Conservation (phyloP, 805 yeast species). For the Kregervanrija pseudodelftensis region DNA sequence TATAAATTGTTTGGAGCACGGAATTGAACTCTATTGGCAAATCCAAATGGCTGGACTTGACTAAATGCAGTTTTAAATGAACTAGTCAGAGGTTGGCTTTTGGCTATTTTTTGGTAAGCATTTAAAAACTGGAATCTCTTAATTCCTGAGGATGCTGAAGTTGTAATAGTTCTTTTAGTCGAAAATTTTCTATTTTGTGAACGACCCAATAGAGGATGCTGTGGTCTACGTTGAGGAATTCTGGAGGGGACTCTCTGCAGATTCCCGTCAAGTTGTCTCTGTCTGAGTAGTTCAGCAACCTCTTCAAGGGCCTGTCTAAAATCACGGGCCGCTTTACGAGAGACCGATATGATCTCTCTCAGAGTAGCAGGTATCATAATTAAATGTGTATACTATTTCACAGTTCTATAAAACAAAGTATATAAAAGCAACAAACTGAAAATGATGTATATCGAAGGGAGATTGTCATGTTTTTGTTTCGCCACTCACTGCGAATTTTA, state of each 20-base stretch:
- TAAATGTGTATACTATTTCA: neutral
- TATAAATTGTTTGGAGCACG: slow-evolving; percentile 24
- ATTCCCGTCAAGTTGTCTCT: slow-evolving; percentile 22
- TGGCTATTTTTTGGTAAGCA: neutral
- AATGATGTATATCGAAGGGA: neutral
- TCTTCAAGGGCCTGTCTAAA: slow-evolving; percentile 43
- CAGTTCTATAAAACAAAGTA: neutral
- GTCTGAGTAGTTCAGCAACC: slow-evolving; percentile 31
- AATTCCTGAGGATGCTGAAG: neutral
- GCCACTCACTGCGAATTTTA: too few species aligned
- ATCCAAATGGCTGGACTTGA: slow-evolving; percentile 24
- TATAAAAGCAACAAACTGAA: neutral
- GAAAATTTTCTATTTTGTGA: slow-evolving; percentile 20
- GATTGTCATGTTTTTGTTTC: neutral
- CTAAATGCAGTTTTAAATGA: slow-evolving; percentile 16
- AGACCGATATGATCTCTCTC: slow-evolving; percentile 38
- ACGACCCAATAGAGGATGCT: slow-evolving; percentile 18
- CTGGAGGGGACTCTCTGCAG: slow-evolving; percentile 36
- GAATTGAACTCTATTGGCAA: slow-evolving; percentile 12
- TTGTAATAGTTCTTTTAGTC: slow-evolving; percentile 10
- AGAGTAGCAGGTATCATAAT: slow-evolving; percentile 16
- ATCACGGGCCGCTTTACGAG: slow-evolving; percentile 40
- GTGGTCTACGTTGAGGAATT: slow-evolving; percentile 9
- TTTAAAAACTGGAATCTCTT: neutral
- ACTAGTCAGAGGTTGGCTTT: slow-evolving; percentile 4